phyloP scores from a whole-genome alignment of 2,329 filamentous ascomycete species.

The Colletotrichum tamarilloi region DNA sequence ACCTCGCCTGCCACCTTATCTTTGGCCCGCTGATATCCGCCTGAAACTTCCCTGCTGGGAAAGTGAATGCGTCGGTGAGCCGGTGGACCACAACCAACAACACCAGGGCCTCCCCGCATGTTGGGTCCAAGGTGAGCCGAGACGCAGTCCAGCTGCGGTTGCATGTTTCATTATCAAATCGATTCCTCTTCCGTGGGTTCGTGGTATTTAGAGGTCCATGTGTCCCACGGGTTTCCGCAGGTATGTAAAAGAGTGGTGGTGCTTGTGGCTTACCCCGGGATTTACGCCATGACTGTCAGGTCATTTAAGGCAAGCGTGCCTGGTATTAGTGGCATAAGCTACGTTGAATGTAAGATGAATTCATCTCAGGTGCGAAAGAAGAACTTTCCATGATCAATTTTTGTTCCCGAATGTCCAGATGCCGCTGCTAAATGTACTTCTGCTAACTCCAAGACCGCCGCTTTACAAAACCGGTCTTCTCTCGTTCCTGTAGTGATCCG shows the following conservation, averaged over 20 bases:
- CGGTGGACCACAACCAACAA: background rate
- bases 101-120: constrained; percentile 4
- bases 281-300: background rate
- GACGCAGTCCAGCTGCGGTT: background rate
- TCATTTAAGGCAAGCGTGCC: background rate
- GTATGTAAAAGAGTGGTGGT: background rate
- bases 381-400: constrained; percentile 15
- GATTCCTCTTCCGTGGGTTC: too few relatives aligned
- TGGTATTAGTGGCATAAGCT: background rate
- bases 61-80: background rate
- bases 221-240: too few relatives aligned
- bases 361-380: constrained; percentile 2
- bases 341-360: background rate
- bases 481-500: constrained; percentile 74
- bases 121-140: background rate
- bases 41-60: constrained; percentile 27
- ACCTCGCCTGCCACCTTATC: constrained; percentile 5
- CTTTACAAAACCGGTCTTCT: constrained; percentile 36
- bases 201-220: background rate
- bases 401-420: constrained; percentile 1
- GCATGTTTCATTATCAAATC: background rate
- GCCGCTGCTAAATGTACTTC: background rate
- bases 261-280: background rate
- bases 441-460: background rate
- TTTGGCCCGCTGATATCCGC: constrained; percentile 36